These are phyloP conservation scores for Dipodascus geniculatus DNA, from an alignment of 805 yeast species.

Conservation along the genomic window DNA sequence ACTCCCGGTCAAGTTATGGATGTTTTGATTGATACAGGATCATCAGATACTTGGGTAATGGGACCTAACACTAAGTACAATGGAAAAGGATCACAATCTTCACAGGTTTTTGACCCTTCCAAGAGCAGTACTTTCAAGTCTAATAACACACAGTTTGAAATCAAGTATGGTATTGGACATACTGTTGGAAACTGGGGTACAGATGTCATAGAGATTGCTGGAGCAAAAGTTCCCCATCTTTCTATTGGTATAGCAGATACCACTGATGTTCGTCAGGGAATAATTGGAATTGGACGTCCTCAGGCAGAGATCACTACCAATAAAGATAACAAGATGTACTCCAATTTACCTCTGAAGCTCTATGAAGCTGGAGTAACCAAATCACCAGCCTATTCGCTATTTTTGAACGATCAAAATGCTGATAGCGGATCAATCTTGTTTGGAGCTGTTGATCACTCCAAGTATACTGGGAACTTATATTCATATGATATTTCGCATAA, in stretches of 20 bases:
- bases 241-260: constrained; percentile 69
- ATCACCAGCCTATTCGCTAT: constrained; percentile 53
- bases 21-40: constrained; percentile 64
- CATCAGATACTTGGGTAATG: constrained; percentile 61
- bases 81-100: constrained; percentile 10
- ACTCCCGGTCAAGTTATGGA: constrained; percentile 43
- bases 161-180: constrained; percentile 37
- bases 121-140: constrained; percentile 19
- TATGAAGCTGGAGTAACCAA: constrained; percentile 47
- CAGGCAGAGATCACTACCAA: constrained; percentile 40
- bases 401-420: constrained; percentile 33
- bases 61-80: constrained; percentile 21
- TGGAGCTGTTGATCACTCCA: constrained; percentile 44
- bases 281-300: constrained; percentile 30
- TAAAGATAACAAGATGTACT: constrained; percentile 29
- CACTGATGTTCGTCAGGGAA: constrained; percentile 55
- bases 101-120: constrained; percentile 20
- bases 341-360: constrained; percentile 56
- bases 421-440: constrained; percentile 40
- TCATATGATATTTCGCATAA: constrained; percentile 28
- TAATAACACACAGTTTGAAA: constrained; percentile 19
- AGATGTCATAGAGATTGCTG: constrained; percentile 49
- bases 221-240: constrained; percentile 37
- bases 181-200: constrained; percentile 50
- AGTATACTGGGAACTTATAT: constrained; percentile 33